Evolutionary conservation across 768 basidiomycete genomes (phyloP).

Genomic region (Dioszegia aurantiaca): DNA sequence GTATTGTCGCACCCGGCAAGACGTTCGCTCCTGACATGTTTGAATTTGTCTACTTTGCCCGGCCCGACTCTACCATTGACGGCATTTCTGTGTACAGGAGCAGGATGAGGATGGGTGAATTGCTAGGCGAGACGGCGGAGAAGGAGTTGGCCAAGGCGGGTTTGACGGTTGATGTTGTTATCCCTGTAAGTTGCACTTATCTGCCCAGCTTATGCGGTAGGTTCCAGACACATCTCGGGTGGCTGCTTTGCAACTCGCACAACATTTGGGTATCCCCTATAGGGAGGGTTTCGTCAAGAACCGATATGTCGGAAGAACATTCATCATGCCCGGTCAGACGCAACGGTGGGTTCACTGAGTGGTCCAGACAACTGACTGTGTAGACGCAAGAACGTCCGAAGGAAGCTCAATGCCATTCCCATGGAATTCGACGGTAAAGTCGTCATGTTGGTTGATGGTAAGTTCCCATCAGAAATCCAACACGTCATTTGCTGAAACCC

Average conservation of each 20-base stretch:
- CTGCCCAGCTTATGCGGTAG: constrained; percentile 51
- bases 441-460: constrained; percentile 93
- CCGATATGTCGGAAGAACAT: constrained; percentile 94
- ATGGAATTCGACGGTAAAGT: constrained; percentile 89
- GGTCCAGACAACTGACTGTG: background rate
- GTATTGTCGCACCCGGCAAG: constrained; percentile 64
- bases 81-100: constrained; percentile 95
- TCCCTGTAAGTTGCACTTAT: constrained; percentile 58
- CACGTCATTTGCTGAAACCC: constrained; percentile 7
- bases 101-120: constrained; percentile 99
- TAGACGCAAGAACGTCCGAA: constrained; percentile 87
- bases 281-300: constrained; percentile 99
- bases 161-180: constrained; percentile 82
- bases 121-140: constrained; percentile 80
- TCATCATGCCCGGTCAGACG: constrained; percentile 99
- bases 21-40: constrained; percentile 96
- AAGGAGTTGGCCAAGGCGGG: constrained; percentile 61
- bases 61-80: constrained; percentile 95
- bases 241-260: constrained; percentile 90
- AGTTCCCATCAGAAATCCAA: constrained; percentile 24
- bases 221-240: constrained; percentile 94
- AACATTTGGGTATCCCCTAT: constrained; percentile 83
- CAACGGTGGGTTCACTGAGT: constrained; percentile 62
- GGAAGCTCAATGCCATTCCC: constrained; percentile 97
- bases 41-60: constrained; percentile 96